These are phyloP conservation scores for Alectoria sarmentosa DNA, from an alignment of 495 filamentous ascomycete genomes.

Conservation along the genomic window DNA sequence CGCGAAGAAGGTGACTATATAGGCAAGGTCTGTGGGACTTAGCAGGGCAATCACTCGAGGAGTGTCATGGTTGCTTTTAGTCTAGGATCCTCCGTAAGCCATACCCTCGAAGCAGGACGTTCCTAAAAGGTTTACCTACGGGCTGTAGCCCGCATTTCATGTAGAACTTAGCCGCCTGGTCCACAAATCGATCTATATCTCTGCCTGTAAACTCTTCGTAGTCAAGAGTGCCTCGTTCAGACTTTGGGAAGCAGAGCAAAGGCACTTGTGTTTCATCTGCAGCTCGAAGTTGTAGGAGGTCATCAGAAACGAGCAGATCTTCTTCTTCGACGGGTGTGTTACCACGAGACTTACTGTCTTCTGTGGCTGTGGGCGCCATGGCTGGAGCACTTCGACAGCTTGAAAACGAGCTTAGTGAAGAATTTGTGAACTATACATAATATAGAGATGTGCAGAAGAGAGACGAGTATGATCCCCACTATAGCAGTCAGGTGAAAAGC, in stretches of 20 bases:
- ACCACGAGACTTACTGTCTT: not conserved
- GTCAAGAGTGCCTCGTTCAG: constrained; percentile 29
- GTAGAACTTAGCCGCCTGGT: constrained; percentile 37
- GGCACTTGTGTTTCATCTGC: constrained; percentile 43
- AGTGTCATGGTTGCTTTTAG: constrained; percentile 23
- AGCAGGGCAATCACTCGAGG: constrained; percentile 42
- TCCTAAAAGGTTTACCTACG: not conserved
- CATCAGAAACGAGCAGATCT: not conserved
- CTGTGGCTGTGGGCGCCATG: constrained; percentile 2
- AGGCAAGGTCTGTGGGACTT: constrained; percentile 49
- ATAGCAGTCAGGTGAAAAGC: not conserved
- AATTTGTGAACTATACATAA: not conserved
- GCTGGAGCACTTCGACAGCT: not conserved
- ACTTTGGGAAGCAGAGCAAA: constrained; percentile 45
- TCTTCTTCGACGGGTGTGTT: constrained; percentile 10
- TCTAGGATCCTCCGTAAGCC: constrained; percentile 7
- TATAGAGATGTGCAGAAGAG: not conserved
- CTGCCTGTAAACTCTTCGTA: constrained; percentile 48
- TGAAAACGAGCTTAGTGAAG: not conserved
- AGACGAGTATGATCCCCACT: not conserved
- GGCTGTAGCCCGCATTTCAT: constrained; percentile 35
- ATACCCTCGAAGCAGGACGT: not conserved
- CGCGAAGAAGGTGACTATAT: constrained; percentile 50
- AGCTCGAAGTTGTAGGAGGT: constrained; percentile 29
- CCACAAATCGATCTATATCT: constrained; percentile 48